Evolutionary conservation across 805 yeast species (phyloP), one percentile per base, ranked within the genome.

Genomic region (Ogataea methylovora): DNA sequence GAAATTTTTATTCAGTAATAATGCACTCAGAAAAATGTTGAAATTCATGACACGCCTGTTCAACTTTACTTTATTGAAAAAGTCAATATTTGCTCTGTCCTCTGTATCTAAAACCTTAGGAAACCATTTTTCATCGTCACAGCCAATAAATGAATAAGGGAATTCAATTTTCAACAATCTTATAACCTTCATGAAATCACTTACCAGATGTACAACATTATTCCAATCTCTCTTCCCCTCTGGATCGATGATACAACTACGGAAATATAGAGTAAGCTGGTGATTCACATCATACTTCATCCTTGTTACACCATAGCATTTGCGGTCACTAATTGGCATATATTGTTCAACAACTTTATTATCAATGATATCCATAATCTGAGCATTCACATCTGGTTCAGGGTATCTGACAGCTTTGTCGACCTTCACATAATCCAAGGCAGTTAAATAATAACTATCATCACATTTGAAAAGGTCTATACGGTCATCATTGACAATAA

Each of bases 401-500:
- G 13, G 13, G 17, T 8, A 19, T 34, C 30, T 24, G 31, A 12
- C 7, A 11, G 44, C 35, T 28, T 44, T 45, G 16, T 56, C 60
- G 7, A 56, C 53, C 44, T 65, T 71, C 11, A 70, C 63, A 41
- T 60, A 73, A 46, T 73, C 79, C 33, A 69, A 45, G 14, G 69
- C 63, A 6, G 59, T 58, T 32, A 69, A 49, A 32, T 48, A 58
- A 23, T 50, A 39, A 6, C 43, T 45, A 9, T 43, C 40, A 42
- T 60, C 66, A 17, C 41, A 33, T 32, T 52, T 60, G 40, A 39
- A 46, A 3, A 76, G 43, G 17, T 73, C 70, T 3, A 83, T 54
- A 21, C 81, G 56, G 0, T 60, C 46, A 41, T 77, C 77, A 8
- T 51, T 39, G 3, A 83, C 38, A 1, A 90, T 55, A 3, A 56